phyloP scores from a whole-genome alignment of 805 yeast genomes.

The Saturnispora diversa region DNA sequence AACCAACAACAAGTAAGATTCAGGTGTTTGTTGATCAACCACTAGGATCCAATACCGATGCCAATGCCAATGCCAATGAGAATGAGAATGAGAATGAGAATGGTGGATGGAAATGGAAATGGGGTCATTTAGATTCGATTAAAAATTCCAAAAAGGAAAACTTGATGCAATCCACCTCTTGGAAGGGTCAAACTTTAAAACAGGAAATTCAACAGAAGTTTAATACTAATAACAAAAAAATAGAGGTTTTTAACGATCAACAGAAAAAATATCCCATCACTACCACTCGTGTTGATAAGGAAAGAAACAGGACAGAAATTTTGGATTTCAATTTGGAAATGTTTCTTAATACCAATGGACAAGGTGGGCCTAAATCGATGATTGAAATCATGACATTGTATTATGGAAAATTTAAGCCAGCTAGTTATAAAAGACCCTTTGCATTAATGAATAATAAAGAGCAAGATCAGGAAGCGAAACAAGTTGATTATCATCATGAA shows the following conservation, averaged over 20 bases:
- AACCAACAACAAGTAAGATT: conserved; percentile 16
- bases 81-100: neutral
- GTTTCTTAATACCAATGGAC: conserved; percentile 37
- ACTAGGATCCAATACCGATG: too few species aligned
- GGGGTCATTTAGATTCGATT: conserved; percentile 45
- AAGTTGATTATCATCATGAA: too few species aligned
- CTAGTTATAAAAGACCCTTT: neutral
- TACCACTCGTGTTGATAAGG: conserved; percentile 41
- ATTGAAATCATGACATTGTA: conserved; percentile 48
- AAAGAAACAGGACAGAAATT: conserved; percentile 53
- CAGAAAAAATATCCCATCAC: conserved; percentile 33
- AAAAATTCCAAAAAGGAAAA: conserved; percentile 58
- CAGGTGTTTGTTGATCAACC: conserved; percentile 21
- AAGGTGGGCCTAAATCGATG: conserved; percentile 35
- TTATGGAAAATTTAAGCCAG: conserved; percentile 7
- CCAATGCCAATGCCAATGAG: conserved; percentile 6
- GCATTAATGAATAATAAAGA: neutral
- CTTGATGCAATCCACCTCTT: conserved; percentile 40
- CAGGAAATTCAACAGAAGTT: conserved; percentile 21
- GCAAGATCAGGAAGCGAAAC: neutral
- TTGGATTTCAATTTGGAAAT: conserved; percentile 54
- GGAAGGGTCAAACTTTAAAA: conserved; percentile 59
- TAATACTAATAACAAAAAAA: conserved; percentile 6
- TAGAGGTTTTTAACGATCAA: conserved; percentile 35
- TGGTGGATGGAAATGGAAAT: conserved; percentile 23